These are phyloP conservation scores for Penicilliopsis zonata DNA, from an alignment of 495 filamentous ascomycete genomes.

Conservation along the genomic window DNA sequence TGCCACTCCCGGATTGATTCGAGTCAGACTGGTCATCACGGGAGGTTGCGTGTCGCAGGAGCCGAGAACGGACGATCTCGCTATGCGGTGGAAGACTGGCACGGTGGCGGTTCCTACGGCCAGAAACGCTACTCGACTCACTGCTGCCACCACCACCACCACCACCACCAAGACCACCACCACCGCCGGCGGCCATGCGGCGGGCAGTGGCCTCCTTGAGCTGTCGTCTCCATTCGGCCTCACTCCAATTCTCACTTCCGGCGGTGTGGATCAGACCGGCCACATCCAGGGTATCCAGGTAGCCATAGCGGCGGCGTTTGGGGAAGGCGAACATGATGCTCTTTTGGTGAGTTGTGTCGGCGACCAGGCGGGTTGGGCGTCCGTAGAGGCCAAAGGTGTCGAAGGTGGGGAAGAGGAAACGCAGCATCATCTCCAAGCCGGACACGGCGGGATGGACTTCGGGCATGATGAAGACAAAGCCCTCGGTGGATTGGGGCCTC, in stretches of 20 bases:
- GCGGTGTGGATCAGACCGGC: conserved; percentile 62
- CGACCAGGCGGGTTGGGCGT: conserved; percentile 73
- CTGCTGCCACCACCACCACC: too few species aligned
- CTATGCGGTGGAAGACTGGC: conserved; percentile 49
- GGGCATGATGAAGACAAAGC: conserved; percentile 97
- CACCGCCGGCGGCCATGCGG: conserved; percentile 42
- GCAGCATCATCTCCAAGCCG: conserved; percentile 95
- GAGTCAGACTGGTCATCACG: conserved; percentile 34
- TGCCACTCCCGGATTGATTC: conserved; percentile 27
- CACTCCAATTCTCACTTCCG: conserved; percentile 68
- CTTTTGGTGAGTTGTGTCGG: conserved; percentile 71
- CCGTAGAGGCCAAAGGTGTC: conserved; percentile 91
- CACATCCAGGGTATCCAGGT: conserved; percentile 81
- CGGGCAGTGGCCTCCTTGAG: conserved; percentile 84
- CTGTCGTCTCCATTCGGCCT: conserved; percentile 80
- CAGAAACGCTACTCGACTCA: conserved; percentile 46
- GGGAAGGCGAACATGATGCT: conserved; percentile 99
- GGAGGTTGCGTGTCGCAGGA: conserved; percentile 32
- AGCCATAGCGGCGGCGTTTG: conserved; percentile 75
- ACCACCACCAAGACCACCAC: neutral
- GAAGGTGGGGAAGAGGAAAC: conserved; percentile 87
- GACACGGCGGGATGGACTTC: conserved; percentile 81
- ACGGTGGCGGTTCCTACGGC: conserved; percentile 49
- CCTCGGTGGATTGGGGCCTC: conserved; percentile 62
- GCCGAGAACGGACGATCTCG: conserved; percentile 20